A percentile compares a stretch with the other conserved stretches of the same genome.
Conservation (phyloP, 1,139 yeast genomes). For the Sugiyamaella pinicola region DNA sequence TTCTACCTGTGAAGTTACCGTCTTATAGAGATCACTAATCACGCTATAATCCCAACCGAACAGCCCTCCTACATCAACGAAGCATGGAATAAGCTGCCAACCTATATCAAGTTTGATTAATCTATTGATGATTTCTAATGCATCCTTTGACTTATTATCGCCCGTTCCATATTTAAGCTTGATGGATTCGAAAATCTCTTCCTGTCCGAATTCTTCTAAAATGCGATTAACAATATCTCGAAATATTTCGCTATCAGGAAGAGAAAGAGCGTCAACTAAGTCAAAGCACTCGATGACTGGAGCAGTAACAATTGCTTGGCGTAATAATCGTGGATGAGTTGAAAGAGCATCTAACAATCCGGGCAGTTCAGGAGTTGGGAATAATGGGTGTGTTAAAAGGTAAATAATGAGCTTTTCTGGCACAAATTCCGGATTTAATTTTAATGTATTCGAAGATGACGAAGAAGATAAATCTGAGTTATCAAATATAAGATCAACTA, state of each 20-base stretch:
- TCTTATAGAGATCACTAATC: conserved; percentile 45
- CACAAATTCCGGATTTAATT: conserved; percentile 36
- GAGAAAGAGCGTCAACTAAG: conserved; percentile 57
- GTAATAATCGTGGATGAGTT: conserved; percentile 60
- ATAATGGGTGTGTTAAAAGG: conserved; percentile 81
- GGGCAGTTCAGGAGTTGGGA: conserved; percentile 61
- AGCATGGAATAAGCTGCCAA: conserved; percentile 60
- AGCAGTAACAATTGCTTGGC: conserved; percentile 81
- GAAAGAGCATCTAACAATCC: conserved; percentile 57
- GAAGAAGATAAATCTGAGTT: conserved; percentile 26
- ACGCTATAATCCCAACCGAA: conserved; percentile 61
- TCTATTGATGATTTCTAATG: conserved; percentile 49
- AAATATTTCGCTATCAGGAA: conserved; percentile 62
- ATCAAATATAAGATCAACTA: conserved; percentile 51
- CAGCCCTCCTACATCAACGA: conserved; percentile 74
- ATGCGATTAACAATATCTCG: conserved; percentile 69
- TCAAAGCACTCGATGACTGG: conserved; percentile 68
- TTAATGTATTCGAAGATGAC: conserved; percentile 11
- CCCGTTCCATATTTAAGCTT: conserved; percentile 25
- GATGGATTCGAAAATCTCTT: conserved; percentile 36
- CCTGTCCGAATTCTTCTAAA: conserved; percentile 55
- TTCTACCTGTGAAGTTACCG: conserved; percentile 53
- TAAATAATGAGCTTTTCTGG: conserved; percentile 70
- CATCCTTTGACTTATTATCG: conserved; percentile 16
- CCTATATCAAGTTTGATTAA: conserved; percentile 52